phyloP scores from a whole-genome alignment of 768 basidiomycete genomes.

The Hydnomerulius pinastri region DNA sequence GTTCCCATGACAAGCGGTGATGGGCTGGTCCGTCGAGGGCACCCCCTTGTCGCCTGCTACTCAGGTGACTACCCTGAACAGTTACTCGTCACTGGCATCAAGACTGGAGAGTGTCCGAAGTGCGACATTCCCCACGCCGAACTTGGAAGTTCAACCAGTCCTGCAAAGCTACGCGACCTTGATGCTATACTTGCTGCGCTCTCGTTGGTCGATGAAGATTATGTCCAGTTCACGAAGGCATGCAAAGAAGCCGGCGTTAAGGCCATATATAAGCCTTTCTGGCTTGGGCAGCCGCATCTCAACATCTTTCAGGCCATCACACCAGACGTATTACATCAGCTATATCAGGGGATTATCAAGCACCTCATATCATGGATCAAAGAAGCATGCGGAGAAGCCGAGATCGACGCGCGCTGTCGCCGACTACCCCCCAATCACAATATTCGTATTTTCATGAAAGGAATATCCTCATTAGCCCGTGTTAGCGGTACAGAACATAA shows the following conservation, averaged over 20 bases:
- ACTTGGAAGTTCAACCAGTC: neutral
- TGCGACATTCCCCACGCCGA: slow-evolving; percentile 5
- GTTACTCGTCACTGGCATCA: slow-evolving; percentile 12
- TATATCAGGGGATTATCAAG: slow-evolving; percentile 38
- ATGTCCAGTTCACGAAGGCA: neutral
- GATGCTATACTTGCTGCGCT: neutral
- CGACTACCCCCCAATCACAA: too few species aligned
- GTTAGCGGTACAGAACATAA: too few species aligned
- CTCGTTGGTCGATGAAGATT: neutral
- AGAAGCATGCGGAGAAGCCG: too few species aligned
- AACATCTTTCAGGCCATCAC: slow-evolving; percentile 25
- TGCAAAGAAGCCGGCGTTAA: slow-evolving; percentile 17
- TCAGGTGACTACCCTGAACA: slow-evolving; percentile 24
- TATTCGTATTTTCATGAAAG: too few species aligned
- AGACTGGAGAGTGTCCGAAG: slow-evolving; percentile 15
- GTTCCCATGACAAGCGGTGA: slow-evolving; percentile 35
- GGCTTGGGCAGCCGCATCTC: slow-evolving; percentile 28
- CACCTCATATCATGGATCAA: slow-evolving; percentile 38
- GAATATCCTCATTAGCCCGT: too few species aligned
- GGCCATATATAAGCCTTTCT: slow-evolving; percentile 22
- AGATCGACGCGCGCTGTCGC: too few species aligned
- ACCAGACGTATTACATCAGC: slow-evolving; percentile 38
- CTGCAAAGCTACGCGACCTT: neutral
- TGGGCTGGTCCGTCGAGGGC: slow-evolving; percentile 40
- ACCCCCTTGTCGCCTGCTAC: slow-evolving; percentile 23